Base-by-base conservation (phyloP, 805 yeast genomes). In the Phaffomyces thermotolerans region DNA sequence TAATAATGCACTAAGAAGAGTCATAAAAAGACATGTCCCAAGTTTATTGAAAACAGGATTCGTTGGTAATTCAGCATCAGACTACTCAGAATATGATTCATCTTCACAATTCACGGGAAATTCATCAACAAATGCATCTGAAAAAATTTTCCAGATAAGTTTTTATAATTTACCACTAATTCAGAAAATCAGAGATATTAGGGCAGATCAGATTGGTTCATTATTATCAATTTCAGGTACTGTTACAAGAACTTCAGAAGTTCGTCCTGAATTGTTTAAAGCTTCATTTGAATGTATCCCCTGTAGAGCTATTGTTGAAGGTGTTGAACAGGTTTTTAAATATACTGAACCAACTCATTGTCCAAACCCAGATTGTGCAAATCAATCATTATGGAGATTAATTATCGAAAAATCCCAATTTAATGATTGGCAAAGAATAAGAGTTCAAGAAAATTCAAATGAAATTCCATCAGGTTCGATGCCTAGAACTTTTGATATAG, bases 401-500 rank as follows among this genome's bases (percentile, higher is more conserved):
- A 81, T 85, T 55, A 81, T 91, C 27, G 65, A 84, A 31, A 87
- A 88, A 63, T 86, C 95, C 0, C 85, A 82, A 48, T 91, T 93
- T 57, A 71, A 88, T 50, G 98, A 91, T 69, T 91, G 99, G 99
- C 99, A 91, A 64, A 84, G 84, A 52, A 91, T 89, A 23, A 78
- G 97, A 55, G 84, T 91, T 51, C 99, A 91, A 62, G 99, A 91
- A 59, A 93, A 91, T 58, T 81, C 97, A n/a, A 84, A 73, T 54
- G 98, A 91, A 64, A 91, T 91, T 45, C 99, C 99, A 24, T 88
- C 96, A 0, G 99, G 99, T 25, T 89, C 97, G 4, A 91, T 91
- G 99, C 99, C 99, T 23, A 78, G 99, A 62, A 91, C 96, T 2
- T 65, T 91, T 56, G 99, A 91, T 62, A 91, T 91, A 22, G 84